Base-by-base conservation (phyloP, 192 early-diverging fungal species). In the Tieghemiomyces parasiticus region DNA sequence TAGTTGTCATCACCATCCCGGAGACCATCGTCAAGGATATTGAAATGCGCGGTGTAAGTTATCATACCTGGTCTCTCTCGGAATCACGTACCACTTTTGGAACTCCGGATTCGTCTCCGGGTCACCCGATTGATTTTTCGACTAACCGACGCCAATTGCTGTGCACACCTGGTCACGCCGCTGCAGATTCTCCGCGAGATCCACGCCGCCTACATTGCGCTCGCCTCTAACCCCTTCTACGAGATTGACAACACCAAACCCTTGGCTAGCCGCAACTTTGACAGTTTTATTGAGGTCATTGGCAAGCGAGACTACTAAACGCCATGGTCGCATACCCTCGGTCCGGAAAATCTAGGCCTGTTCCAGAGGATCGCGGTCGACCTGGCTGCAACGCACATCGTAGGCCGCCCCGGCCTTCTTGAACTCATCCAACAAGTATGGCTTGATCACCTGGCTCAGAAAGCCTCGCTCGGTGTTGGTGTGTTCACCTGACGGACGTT, bases 391-490 rank as follows among this genome's bases (percentile, higher is more conserved):
- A 51, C 88, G 63, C 8, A 95, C 79, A 28, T 77, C 76, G 4
- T 82, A 74, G 8, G 56, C n/a, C 28, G 73, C 72, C 0, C 72
- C 72, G 46, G 68, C 67, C 3, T 69, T 61, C 22, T 74, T 65
- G 19, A 87, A 63, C 33, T 82, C 63, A 46, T 66, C 64, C 47
- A 79, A 72, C 55, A 93, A 63, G 10, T 72, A 69, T 16, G 76
- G 74, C 56, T 85, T 77, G 25, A 94, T 65, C 14, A 82, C 68
- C 19, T 74, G 75, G 6, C 65, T 55, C 47, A 97, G 67, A 61
- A 82, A 97, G 10, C 92, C 91, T 50, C 94, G 79, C 66, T 97
- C 91, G 0, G 90, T 88, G 63, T 97, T 97, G 22, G 89, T 75
- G 60, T 97, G 94, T 67, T 97, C 94, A 59, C 78, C 81, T 76